Evolutionary conservation across 768 basidiomycete species (phyloP).

Genomic region (Astraeus odoratus): DNA sequence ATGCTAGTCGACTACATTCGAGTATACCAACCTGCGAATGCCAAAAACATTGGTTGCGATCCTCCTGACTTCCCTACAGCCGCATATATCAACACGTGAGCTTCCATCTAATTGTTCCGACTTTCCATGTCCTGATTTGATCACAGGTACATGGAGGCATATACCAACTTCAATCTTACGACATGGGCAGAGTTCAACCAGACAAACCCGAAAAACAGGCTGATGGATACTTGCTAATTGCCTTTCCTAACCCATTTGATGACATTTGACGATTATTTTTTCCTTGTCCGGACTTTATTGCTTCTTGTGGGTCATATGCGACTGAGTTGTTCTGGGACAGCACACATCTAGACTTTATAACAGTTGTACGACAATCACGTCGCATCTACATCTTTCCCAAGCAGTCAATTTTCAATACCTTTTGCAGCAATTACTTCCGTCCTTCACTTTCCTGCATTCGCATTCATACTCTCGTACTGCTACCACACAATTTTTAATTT

Average conservation of each 20-base stretch:
- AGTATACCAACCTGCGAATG: conserved; percentile 53
- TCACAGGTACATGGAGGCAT: conserved; percentile 35
- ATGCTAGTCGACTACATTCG: conserved; percentile 82
- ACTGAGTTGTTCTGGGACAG: not conserved
- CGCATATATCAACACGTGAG: conserved; percentile 66
- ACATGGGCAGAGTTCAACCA: conserved; percentile 43
- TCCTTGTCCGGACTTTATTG: not conserved
- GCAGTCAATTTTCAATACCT: too few relatives aligned
- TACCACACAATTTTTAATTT: too few relatives aligned
- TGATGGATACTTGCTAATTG: conserved; percentile 24
- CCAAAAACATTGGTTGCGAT: conserved; percentile 57
- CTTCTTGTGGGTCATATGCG: not conserved
- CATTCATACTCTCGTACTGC: not conserved
- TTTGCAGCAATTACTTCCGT: not conserved
- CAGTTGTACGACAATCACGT: not conserved
- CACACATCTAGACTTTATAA: not conserved
- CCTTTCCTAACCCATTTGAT: not conserved
- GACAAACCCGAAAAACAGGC: conserved; percentile 53
- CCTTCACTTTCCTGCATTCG: not conserved
- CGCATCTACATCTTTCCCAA: not conserved
- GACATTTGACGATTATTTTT: not conserved
- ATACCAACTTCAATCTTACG: conserved; percentile 39
- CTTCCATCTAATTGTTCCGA: conserved; percentile 5
- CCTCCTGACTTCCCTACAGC: conserved; percentile 67
- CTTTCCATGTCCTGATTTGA: not conserved